These are phyloP conservation scores for Curvularia verruculosa DNA, from an alignment of 2,329 filamentous ascomycete genomes.

Conservation along the genomic window DNA sequence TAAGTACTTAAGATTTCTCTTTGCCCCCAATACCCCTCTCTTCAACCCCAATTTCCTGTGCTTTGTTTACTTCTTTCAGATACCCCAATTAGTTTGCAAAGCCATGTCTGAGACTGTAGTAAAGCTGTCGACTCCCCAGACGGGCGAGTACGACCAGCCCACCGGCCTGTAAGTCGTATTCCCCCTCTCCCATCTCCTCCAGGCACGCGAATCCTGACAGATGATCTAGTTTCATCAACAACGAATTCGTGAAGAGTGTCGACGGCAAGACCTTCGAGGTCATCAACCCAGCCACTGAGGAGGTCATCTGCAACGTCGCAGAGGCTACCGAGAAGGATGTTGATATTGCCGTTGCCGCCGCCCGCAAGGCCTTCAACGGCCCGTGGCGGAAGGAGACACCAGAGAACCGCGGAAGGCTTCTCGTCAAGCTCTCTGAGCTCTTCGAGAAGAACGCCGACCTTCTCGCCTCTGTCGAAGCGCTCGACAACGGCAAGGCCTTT, in stretches of 20 bases:
- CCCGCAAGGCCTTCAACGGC: slow-evolving; percentile 83
- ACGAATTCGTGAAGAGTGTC: slow-evolving; percentile 82
- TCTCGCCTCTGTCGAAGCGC: slow-evolving; percentile 80
- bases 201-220: slow-evolving; percentile 23
- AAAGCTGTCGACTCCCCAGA: slow-evolving; percentile 71
- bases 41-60: slow-evolving; percentile 15
- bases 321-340: slow-evolving; percentile 89
- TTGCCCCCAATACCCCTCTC: slow-evolving; percentile 31
- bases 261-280: slow-evolving; percentile 92
- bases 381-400: slow-evolving; percentile 72
- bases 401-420: slow-evolving; percentile 69
- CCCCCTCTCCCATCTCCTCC: not conserved
- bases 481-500: slow-evolving; percentile 88
- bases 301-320: slow-evolving; percentile 80
- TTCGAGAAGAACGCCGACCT: slow-evolving; percentile 78
- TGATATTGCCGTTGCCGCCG: slow-evolving; percentile 79
- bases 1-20: slow-evolving; percentile 40
- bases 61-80: slow-evolving; percentile 28
- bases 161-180: slow-evolving; percentile 57
- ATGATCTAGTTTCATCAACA: slow-evolving; percentile 79
- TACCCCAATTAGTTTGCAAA: slow-evolving; percentile 34
- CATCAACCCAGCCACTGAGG: slow-evolving; percentile 85
- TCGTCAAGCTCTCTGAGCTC: slow-evolving; percentile 80
- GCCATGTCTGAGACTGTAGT: slow-evolving; percentile 56
- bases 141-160: slow-evolving; percentile 63